These are phyloP conservation scores for Suillus fuscotomentosus DNA, from an alignment of 768 basidiomycete genomes.

Conservation along the genomic window DNA sequence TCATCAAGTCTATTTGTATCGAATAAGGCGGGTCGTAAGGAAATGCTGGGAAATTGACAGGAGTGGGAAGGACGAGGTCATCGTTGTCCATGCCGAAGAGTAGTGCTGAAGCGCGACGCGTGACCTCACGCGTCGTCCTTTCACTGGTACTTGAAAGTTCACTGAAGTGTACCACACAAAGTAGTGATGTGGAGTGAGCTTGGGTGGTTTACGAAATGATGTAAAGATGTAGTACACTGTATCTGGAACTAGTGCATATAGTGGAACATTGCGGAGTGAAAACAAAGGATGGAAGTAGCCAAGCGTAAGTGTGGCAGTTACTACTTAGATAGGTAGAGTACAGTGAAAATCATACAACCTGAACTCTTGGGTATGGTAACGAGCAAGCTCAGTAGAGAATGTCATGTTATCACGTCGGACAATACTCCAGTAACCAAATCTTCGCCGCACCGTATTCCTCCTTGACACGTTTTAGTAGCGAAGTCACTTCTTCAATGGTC, in stretches of 20 bases:
- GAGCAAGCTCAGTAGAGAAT: not conserved
- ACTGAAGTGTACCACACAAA: not conserved
- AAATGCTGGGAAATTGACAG: slow-evolving; percentile 70
- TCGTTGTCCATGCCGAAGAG: slow-evolving; percentile 14
- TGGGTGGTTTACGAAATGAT: slow-evolving; percentile 11
- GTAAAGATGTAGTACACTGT: slow-evolving; percentile 23
- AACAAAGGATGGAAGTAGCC: slow-evolving; percentile 2
- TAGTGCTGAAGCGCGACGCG: slow-evolving; percentile 12
- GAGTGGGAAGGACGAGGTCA: slow-evolving; percentile 51
- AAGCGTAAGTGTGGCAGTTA: slow-evolving; percentile 5
- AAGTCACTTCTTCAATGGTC: slow-evolving; percentile 57
- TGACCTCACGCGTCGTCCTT: slow-evolving; percentile 8
- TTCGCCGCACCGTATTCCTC: slow-evolving; percentile 70
- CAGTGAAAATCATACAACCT: slow-evolving; percentile 3
- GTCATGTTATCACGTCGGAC: not conserved
- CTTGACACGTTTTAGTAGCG: slow-evolving; percentile 57
- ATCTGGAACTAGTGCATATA: slow-evolving; percentile 25
- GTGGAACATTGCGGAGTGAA: slow-evolving; percentile 18
- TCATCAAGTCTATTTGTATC: slow-evolving; percentile 88
- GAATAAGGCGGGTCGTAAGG: slow-evolving; percentile 81
- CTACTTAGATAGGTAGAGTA: slow-evolving; percentile 6
- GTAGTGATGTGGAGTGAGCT: slow-evolving; percentile 8
- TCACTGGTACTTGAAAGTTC: not conserved
- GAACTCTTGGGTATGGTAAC: slow-evolving; percentile 1
- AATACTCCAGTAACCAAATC: slow-evolving; percentile 54